Evolutionary conservation across 1,284 basidiomycete species (phyloP).

Genomic region (Malassezia dermatis): DNA sequence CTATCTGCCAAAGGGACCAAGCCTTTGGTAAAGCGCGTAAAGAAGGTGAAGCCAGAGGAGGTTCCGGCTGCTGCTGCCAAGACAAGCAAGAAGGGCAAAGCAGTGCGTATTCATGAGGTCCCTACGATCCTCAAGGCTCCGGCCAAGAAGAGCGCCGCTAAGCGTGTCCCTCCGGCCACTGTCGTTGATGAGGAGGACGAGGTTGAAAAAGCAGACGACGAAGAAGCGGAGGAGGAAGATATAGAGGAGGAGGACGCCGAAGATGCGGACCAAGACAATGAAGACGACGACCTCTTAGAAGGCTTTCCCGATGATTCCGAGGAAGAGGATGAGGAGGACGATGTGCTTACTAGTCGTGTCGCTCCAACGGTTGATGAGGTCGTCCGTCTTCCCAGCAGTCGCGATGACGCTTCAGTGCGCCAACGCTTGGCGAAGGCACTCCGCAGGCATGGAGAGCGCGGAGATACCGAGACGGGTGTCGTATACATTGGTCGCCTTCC

Average conservation of each 20-base stretch:
- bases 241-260: background rate
- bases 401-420: slow-evolving; percentile 35
- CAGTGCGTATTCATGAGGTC: slow-evolving; percentile 11
- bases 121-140: slow-evolving; percentile 1
- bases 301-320: slow-evolving; percentile 21
- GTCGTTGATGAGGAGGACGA: slow-evolving; percentile 4
- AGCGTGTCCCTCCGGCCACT: background rate
- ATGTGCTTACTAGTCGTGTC: slow-evolving; percentile 16
- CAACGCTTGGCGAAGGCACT: slow-evolving; percentile 33
- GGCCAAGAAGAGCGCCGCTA: background rate
- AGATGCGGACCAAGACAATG: background rate
- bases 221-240: slow-evolving; percentile 3
- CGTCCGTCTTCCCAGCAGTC: slow-evolving; percentile 34
- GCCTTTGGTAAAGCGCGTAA: background rate
- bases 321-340: slow-evolving; percentile 37
- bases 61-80: slow-evolving; percentile 15
- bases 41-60: slow-evolving; percentile 14
- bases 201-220: background rate
- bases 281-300: slow-evolving; percentile 17
- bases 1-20: background rate
- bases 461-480: slow-evolving; percentile 57
- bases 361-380: slow-evolving; percentile 21
- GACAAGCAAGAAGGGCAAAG: slow-evolving; percentile 14
- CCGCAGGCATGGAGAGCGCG: slow-evolving; percentile 17
- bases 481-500: slow-evolving; percentile 83